phyloP scores from a whole-genome alignment of 176 grass and related monocot species.

The Areca catechu region DNA sequence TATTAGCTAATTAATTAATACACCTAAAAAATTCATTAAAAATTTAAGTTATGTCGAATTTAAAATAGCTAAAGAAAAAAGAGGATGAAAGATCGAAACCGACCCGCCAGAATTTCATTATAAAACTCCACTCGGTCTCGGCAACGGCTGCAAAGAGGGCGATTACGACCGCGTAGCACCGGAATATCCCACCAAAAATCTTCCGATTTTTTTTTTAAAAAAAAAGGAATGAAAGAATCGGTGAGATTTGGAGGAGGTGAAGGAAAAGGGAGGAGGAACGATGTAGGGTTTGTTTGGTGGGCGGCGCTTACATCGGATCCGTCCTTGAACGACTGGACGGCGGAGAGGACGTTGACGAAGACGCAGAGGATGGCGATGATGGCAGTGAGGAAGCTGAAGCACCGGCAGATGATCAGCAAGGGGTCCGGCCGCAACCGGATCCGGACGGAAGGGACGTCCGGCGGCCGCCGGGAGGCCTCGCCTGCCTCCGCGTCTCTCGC shows the following conservation, averaged over 20 bases:
- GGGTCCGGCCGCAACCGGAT: constrained; percentile 38
- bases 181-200: constrained; percentile 86
- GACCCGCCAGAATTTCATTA: constrained; percentile 55
- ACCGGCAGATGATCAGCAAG: constrained; percentile 67
- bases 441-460: background rate
- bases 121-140: constrained; percentile 84
- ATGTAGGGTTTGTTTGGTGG: too few species aligned
- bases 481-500: constrained; percentile 1
- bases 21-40: too few species aligned
- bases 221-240: background rate
- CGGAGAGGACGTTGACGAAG: constrained; percentile 71
- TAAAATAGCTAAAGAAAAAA: constrained; percentile 3
- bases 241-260: background rate
- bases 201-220: constrained; percentile 2
- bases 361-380: constrained; percentile 59
- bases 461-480: constrained; percentile 11
- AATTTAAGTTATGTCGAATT: background rate
- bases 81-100: constrained; percentile 2
- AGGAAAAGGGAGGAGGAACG: background rate
- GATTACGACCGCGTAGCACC: constrained; percentile 77
- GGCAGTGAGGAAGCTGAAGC: constrained; percentile 82
- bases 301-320: constrained; percentile 28
- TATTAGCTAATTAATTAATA: background rate
- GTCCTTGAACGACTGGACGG: constrained; percentile 50
- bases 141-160: constrained; percentile 56